These are phyloP conservation scores for Rhodotorula babjevae DNA, from an alignment of 768 basidiomycete genomes.

Conservation along the genomic window DNA sequence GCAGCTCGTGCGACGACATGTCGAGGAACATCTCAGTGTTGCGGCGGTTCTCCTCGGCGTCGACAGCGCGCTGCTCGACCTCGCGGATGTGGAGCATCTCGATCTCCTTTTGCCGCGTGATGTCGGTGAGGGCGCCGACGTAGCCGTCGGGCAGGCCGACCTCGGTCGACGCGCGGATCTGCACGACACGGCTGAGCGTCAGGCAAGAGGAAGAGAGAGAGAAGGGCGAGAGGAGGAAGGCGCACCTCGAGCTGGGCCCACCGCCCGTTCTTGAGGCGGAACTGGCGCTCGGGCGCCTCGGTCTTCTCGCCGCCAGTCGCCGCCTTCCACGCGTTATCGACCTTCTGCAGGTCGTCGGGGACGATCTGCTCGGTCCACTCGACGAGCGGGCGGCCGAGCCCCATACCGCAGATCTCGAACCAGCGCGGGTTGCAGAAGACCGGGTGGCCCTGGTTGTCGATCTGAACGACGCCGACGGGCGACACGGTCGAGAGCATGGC, in stretches of 20 bases:
- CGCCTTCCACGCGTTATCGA: conserved; percentile 12
- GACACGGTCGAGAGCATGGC: conserved; percentile 25
- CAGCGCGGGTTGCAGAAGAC: conserved; percentile 23
- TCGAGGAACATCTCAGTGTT: conserved; percentile 31
- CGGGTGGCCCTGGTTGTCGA: conserved; percentile 23
- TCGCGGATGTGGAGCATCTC: conserved; percentile 32
- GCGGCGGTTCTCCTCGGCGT: conserved; percentile 35
- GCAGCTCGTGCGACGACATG: conserved; percentile 33
- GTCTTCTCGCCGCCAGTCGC: conserved; percentile 6
- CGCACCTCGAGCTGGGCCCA: conserved; percentile 30
- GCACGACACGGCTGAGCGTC: not conserved
- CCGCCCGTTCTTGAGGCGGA: conserved; percentile 25
- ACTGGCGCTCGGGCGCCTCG: conserved; percentile 19
- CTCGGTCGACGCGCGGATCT: conserved; percentile 24
- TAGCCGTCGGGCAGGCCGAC: conserved; percentile 20
- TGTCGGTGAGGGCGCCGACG: conserved; percentile 34
- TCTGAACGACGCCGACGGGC: conserved; percentile 35
- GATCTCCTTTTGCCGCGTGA: conserved; percentile 27
- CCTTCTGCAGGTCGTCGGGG: conserved; percentile 6
- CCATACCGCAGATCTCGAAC: conserved; percentile 22
- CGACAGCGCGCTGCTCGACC: conserved; percentile 34
- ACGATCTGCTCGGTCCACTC: conserved; percentile 25
- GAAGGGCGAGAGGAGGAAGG: not conserved
- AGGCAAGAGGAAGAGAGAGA: not conserved
- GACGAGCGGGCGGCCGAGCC: conserved; percentile 1